These are phyloP conservation scores for Xylariaceae sp. DNA, from an alignment of 2,329 filamentous ascomycete species.

Conservation along the genomic window DNA sequence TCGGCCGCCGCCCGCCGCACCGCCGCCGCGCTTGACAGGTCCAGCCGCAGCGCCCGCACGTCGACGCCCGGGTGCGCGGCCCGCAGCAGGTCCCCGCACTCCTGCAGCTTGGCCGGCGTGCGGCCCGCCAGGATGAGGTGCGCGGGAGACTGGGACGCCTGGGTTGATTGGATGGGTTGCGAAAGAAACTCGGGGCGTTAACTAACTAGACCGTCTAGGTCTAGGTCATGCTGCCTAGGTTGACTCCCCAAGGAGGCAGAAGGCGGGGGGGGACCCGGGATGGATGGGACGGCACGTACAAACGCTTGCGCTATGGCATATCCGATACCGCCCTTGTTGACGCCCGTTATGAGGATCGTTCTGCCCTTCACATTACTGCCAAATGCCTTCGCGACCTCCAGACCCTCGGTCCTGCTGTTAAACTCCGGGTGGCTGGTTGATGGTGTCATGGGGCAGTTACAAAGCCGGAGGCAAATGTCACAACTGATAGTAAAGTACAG, in stretches of 20 bases:
- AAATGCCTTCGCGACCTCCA: constrained; percentile 31
- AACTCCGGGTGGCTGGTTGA: constrained; percentile 28
- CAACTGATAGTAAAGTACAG: too few relatives aligned
- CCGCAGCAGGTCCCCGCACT: constrained; percentile 22
- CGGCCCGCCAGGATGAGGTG: constrained; percentile 29
- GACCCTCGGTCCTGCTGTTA: constrained; percentile 26
- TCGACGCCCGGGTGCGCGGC: constrained; percentile 21
- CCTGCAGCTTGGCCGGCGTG: constrained; percentile 23
- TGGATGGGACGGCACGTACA: constrained; percentile 15
- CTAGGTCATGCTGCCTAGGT: too few relatives aligned
- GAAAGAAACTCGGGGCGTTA: not conserved
- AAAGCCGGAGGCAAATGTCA: too few relatives aligned
- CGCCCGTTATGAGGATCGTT: constrained; percentile 29
- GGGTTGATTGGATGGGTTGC: not conserved
- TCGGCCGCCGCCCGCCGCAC: constrained; percentile 29
- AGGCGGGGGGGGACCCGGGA: constrained; percentile 1
- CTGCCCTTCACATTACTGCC: constrained; percentile 26
- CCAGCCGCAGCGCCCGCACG: constrained; percentile 26
- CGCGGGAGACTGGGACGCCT: constrained; percentile 24
- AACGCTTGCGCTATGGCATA: constrained; percentile 28
- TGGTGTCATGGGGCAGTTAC: not conserved
- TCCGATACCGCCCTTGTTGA: constrained; percentile 27
- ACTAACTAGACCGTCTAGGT: too few relatives aligned
- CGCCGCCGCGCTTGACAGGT: constrained; percentile 29
- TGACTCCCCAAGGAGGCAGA: too few relatives aligned